Evolutionary conservation across 805 yeast species (phyloP).

Genomic region (Candida anglica): DNA sequence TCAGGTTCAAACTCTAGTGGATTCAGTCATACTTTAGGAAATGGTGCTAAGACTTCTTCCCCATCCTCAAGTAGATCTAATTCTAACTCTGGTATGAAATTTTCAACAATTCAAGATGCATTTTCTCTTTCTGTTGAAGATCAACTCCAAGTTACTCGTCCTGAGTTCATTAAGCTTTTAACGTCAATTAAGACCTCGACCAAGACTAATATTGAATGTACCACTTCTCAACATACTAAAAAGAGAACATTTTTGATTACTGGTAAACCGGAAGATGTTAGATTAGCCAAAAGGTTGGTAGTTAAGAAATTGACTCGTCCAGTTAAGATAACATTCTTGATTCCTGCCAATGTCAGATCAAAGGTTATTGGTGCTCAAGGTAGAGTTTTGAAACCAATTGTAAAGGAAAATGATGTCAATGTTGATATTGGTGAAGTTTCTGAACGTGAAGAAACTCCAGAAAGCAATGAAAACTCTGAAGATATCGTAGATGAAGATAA

Average conservation of each 20-base stretch:
- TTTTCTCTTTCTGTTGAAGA: conserved; percentile 70
- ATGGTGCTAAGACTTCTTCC: conserved; percentile 9
- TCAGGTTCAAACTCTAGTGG: conserved; percentile 12
- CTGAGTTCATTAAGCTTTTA: conserved; percentile 67
- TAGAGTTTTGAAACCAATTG: conserved; percentile 71
- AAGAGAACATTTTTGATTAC: conserved; percentile 79
- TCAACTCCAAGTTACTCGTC: conserved; percentile 57
- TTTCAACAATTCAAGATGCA: conserved; percentile 67
- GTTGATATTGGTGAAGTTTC: conserved; percentile 57
- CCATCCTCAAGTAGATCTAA: conserved; percentile 12
- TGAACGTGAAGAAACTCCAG: conserved; percentile 16
- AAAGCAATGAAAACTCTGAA: too few species aligned
- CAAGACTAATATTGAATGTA: conserved; percentile 73
- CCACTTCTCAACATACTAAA: conserved; percentile 69
- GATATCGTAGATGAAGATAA: conserved; percentile 41
- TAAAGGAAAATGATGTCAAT: conserved; percentile 61
- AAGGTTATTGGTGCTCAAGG: conserved; percentile 88
- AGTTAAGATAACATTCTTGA: conserved; percentile 50
- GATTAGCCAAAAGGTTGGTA: conserved; percentile 69
- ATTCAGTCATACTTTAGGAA: conserved; percentile 10
- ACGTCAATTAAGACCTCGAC: conserved; percentile 56
- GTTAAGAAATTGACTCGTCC: conserved; percentile 77
- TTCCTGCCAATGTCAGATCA: conserved; percentile 77
- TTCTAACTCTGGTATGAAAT: conserved; percentile 23
- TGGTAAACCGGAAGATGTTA: conserved; percentile 67